phyloP scores from a whole-genome alignment of 2,329 filamentous ascomycete genomes.

The Penicillium sp. region DNA sequence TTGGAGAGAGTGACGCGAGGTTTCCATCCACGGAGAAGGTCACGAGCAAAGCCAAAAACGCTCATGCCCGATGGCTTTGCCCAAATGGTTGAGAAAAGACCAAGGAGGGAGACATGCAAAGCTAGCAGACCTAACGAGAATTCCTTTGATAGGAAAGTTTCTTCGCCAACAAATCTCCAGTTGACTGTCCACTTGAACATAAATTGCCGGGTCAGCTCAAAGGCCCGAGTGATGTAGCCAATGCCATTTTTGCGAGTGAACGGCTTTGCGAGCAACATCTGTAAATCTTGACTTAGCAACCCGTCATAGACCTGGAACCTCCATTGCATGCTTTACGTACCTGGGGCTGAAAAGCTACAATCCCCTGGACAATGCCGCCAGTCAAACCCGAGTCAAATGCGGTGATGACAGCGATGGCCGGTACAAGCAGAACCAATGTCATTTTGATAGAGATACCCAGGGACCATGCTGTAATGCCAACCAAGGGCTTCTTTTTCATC shows the following conservation, averaged over 20 bases:
- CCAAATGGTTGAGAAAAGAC: slow-evolving; percentile 72
- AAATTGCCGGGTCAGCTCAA: slow-evolving; percentile 89
- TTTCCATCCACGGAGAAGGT: slow-evolving; percentile 60
- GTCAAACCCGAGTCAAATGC: slow-evolving; percentile 73
- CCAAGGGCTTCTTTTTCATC: slow-evolving; percentile 73
- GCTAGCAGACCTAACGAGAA: slow-evolving; percentile 72
- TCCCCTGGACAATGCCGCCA: slow-evolving; percentile 68
- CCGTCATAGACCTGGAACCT: neutral
- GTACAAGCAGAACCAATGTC: slow-evolving; percentile 81
- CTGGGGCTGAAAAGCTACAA: slow-evolving; percentile 78
- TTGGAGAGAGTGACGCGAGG: slow-evolving; percentile 63
- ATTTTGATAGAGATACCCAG: slow-evolving; percentile 92
- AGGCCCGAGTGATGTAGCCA: slow-evolving; percentile 80
- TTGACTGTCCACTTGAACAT: slow-evolving; percentile 99
- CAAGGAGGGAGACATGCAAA: slow-evolving; percentile 68
- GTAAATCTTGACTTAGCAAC: slow-evolving; percentile 7
- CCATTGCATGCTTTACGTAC: slow-evolving; percentile 46
- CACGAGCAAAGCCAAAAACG: slow-evolving; percentile 58
- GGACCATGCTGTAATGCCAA: slow-evolving; percentile 74
- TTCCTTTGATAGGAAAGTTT: slow-evolving; percentile 70
- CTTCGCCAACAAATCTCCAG: slow-evolving; percentile 92
- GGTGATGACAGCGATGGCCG: slow-evolving; percentile 76
- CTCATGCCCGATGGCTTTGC: slow-evolving; percentile 67
- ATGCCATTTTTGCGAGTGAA: slow-evolving; percentile 67
- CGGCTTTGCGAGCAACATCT: slow-evolving; percentile 64